These are phyloP conservation scores for Gossypium rotundifolium DNA, from an alignment of 345 rosid species.

Conservation along the genomic window DNA sequence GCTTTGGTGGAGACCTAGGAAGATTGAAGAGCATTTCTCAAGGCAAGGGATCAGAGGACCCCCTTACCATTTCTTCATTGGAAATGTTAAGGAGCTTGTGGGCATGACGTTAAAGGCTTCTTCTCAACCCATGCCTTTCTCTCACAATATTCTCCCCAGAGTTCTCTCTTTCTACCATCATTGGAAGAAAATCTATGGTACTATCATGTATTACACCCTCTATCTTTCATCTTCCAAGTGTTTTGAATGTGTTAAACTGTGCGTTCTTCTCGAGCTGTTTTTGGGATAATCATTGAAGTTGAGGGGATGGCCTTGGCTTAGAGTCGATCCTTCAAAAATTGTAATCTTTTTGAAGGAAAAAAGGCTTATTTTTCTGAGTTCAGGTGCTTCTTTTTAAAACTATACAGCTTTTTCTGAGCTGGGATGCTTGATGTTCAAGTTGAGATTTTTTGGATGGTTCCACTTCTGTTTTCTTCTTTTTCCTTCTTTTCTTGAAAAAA, in stretches of 20 bases:
- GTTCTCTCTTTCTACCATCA: constrained; percentile 93
- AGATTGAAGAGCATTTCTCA: constrained; percentile 84
- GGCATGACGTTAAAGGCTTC: constrained; percentile 92
- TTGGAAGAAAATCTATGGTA: constrained; percentile 96
- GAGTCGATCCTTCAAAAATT: too few relatives aligned
- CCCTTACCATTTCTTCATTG: constrained; percentile 91
- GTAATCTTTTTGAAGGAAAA: not conserved
- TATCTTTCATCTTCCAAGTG: not conserved
- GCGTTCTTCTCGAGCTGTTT: too few relatives aligned
- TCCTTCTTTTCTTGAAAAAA: constrained; percentile 2
- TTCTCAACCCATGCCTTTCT: constrained; percentile 89
- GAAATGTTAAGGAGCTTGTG: constrained; percentile 88
- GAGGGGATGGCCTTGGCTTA: too few relatives aligned
- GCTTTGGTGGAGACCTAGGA: constrained; percentile 94
- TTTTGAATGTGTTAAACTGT: not conserved
- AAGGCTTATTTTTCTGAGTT: not conserved
- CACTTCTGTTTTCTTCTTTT: constrained; percentile 16
- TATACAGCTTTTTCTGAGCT: constrained; percentile 40
- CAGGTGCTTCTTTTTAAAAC: constrained; percentile 24
- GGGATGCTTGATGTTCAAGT: constrained; percentile 47
- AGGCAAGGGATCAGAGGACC: constrained; percentile 96
- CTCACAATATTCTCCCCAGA: constrained; percentile 94
- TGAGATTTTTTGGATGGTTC: constrained; percentile 44
- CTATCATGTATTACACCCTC: not conserved
- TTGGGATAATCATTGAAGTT: too few relatives aligned